A percentile compares a stretch with the other conserved stretches of the same genome.
These are phyloP conservation scores for Venturia aucupariae DNA, from an alignment of 2,329 filamentous ascomycete genomes.

Conservation along the genomic window DNA sequence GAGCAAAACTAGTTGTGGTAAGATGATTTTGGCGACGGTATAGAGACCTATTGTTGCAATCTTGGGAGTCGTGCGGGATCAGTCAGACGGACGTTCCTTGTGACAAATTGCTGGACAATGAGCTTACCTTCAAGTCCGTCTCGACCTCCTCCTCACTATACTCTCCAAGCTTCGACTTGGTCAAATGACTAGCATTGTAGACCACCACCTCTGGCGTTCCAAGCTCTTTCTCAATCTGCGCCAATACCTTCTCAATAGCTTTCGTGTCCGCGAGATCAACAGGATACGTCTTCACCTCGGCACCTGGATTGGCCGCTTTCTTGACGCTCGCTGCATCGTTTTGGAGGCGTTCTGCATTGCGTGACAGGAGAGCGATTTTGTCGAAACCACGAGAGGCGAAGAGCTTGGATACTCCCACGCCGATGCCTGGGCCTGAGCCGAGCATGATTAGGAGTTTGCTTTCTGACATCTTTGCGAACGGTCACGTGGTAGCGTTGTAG, in stretches of 20 bases:
- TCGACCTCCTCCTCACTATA: constrained; percentile 32
- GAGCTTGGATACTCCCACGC: constrained; percentile 20
- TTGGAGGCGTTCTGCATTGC: constrained; percentile 19
- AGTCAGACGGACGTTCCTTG: neutral
- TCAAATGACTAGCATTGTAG: constrained; percentile 14
- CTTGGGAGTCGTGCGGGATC: constrained; percentile 20
- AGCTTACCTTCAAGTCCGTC: constrained; percentile 39
- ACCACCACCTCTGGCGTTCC: constrained; percentile 15
- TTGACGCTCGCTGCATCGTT: constrained; percentile 16
- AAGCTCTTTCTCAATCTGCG: constrained; percentile 15
- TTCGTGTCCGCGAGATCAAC: constrained; percentile 11
- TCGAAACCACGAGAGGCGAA: constrained; percentile 22
- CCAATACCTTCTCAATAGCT: constrained; percentile 3
- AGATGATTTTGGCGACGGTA: constrained; percentile 36
- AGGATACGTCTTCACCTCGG: constrained; percentile 14
- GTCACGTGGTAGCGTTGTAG: neutral
- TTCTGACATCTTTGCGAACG: neutral
- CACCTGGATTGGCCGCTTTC: constrained; percentile 5
- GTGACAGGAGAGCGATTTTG: constrained; percentile 20
- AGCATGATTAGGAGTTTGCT: constrained; percentile 18
- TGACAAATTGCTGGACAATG: too few species aligned
- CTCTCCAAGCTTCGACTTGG: constrained; percentile 7
- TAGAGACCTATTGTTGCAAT: constrained; percentile 42
- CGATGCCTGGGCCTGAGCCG: constrained; percentile 24
- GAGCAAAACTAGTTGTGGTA: constrained; percentile 26